phyloP scores from a whole-genome alignment of 805 yeast species.

The Suhomyces canberraensis region DNA sequence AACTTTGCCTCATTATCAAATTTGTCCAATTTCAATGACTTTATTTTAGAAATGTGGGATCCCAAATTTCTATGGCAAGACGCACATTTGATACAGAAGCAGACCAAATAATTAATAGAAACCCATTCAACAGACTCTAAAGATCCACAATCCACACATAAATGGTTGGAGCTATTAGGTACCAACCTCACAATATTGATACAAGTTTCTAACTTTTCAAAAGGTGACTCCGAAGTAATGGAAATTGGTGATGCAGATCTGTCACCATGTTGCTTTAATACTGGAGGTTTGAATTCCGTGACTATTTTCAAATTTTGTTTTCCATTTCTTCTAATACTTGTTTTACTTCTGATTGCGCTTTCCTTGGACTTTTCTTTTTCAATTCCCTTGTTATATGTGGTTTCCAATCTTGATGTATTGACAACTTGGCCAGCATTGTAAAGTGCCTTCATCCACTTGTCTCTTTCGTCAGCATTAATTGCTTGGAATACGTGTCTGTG shows the following conservation, averaged over 20 bases:
- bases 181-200: conserved; percentile 37
- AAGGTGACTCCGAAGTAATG: conserved; percentile 16
- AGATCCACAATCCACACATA: conserved; percentile 80
- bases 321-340: conserved; percentile 1
- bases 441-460: conserved; percentile 64
- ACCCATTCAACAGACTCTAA: conserved; percentile 77
- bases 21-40: conserved; percentile 74
- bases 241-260: conserved; percentile 32
- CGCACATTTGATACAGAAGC: conserved; percentile 80
- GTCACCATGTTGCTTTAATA: conserved; percentile 4
- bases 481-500: conserved; percentile 73
- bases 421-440: conserved; percentile 54
- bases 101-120: conserved; percentile 67
- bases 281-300: conserved; percentile 4
- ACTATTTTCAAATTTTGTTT: neutral
- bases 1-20: conserved; percentile 58
- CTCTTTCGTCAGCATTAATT: conserved; percentile 60
- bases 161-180: conserved; percentile 51
- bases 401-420: conserved; percentile 15
- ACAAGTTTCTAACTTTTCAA: conserved; percentile 20
- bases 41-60: conserved; percentile 71
- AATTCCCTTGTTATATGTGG: neutral
- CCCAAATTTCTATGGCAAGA: conserved; percentile 89
- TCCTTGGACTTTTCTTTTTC: neutral
- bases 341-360: neutral